Percentiles rank a stretch among this genome's conserved stretches.
phyloP scores from a whole-genome alignment of 2,329 filamentous ascomycete genomes.

The Didymella pinodella region DNA sequence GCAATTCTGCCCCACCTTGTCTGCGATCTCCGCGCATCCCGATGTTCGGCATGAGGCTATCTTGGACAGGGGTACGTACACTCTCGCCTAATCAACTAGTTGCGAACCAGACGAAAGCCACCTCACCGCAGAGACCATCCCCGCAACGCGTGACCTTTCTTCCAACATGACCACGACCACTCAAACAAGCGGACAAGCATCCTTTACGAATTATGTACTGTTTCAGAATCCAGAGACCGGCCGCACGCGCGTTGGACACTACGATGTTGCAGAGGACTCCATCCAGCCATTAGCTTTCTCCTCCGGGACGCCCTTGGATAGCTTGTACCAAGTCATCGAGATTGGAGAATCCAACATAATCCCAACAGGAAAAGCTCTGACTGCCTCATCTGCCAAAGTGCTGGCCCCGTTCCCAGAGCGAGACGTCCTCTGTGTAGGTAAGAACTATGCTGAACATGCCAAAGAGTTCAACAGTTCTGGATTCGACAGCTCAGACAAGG shows the following conservation, averaged over 20 bases:
- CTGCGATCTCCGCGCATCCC: not conserved
- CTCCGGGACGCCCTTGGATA: not conserved
- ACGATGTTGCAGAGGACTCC: not conserved
- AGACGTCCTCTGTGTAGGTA: slow-evolving; percentile 64
- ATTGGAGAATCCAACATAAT: not conserved
- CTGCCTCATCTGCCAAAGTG: not conserved
- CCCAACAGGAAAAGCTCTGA: not conserved
- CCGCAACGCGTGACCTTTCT: not conserved
- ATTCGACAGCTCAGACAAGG: slow-evolving; percentile 64
- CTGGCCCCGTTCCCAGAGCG: slow-evolving; percentile 31
- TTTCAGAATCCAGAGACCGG: not conserved
- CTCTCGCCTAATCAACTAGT: not conserved
- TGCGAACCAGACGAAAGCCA: not conserved
- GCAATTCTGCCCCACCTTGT: not conserved
- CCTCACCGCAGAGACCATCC: not conserved
- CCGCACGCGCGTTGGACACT: not conserved
- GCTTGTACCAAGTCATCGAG: not conserved
- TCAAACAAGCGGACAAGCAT: not conserved
- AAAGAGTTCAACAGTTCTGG: slow-evolving; percentile 65
- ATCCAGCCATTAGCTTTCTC: not conserved
- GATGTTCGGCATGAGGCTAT: not conserved
- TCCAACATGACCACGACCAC: not conserved
- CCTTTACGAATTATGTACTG: not conserved
- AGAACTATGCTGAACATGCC: slow-evolving; percentile 66
- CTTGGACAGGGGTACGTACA: not conserved